Evolutionary conservation across 495 filamentous ascomycete genomes (phyloP).

Genomic region (Talaromyces stipitatus): DNA sequence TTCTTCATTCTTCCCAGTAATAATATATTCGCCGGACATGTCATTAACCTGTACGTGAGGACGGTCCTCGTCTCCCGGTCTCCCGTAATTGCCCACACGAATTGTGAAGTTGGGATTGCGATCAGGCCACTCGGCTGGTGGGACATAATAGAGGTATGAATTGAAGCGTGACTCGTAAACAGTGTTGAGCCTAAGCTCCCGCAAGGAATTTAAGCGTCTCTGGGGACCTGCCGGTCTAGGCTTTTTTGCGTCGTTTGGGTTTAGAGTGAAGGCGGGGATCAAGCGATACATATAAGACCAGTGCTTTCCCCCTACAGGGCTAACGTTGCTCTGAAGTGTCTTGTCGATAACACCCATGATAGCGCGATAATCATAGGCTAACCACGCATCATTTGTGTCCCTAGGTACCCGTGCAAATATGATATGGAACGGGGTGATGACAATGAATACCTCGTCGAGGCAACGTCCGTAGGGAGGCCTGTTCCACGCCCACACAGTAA

Average conservation of each 20-base stretch:
- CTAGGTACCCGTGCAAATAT: neutral
- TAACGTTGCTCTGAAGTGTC: neutral
- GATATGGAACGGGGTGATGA: neutral
- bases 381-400: neutral
- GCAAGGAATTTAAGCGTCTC: neutral
- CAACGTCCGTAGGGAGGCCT: neutral
- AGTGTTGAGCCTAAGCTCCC: neutral
- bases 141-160: neutral
- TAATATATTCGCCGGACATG: neutral
- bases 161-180: neutral
- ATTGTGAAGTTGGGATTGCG: neutral
- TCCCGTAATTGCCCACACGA: neutral
- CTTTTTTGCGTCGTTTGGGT: neutral
- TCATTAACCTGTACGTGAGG: neutral
- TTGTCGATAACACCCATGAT: neutral
- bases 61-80: neutral
- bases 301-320: too few species aligned
- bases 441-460: neutral
- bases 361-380: neutral
- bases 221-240: neutral
- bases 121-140: neutral
- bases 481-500: neutral
- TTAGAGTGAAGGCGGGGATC: neutral
- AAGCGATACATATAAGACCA: neutral
- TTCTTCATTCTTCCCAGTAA: neutral